These are phyloP conservation scores for Garcia nutans DNA, from an alignment of 345 rosid genomes.

Conservation along the genomic window DNA sequence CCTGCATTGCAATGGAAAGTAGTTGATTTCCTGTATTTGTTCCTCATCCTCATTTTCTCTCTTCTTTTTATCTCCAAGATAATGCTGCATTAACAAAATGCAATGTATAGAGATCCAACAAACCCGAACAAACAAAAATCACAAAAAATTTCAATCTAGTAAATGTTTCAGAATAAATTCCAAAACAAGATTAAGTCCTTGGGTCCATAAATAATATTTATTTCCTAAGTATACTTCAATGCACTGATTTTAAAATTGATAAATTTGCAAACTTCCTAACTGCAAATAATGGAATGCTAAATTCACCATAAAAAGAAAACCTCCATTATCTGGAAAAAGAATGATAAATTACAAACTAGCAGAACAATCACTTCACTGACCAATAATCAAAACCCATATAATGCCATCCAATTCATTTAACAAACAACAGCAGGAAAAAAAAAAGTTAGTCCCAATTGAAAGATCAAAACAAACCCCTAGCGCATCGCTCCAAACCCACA, in stretches of 20 bases:
- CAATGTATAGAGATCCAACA: conserved; percentile 47
- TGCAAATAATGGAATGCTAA: neutral
- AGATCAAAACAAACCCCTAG: conserved; percentile 22
- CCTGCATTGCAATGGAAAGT: conserved; percentile 73
- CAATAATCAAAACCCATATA: neutral
- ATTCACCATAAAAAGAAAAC: neutral
- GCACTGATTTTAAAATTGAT: conserved; percentile 13
- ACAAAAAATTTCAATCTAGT: neutral
- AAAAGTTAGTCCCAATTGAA: conserved; percentile 9
- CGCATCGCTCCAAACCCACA: neutral
- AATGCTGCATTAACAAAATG: conserved; percentile 58
- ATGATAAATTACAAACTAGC: neutral
- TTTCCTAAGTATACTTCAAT: conserved; percentile 7
- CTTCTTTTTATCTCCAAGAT: conserved; percentile 52
- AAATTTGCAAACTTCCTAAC: neutral
- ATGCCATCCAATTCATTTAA: neutral
- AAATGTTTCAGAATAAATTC: neutral
- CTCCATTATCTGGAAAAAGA: neutral
- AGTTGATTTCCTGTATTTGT: conserved; percentile 72
- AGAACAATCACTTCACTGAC: neutral
- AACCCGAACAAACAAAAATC: conserved; percentile 30
- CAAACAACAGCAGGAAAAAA: conserved; percentile 4
- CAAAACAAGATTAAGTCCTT: neutral
- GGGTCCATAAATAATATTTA: no score
- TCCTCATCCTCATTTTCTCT: conserved; percentile 70